phyloP scores from a whole-genome alignment of 2,329 filamentous ascomycete species.

The Pyricularia sp. region DNA sequence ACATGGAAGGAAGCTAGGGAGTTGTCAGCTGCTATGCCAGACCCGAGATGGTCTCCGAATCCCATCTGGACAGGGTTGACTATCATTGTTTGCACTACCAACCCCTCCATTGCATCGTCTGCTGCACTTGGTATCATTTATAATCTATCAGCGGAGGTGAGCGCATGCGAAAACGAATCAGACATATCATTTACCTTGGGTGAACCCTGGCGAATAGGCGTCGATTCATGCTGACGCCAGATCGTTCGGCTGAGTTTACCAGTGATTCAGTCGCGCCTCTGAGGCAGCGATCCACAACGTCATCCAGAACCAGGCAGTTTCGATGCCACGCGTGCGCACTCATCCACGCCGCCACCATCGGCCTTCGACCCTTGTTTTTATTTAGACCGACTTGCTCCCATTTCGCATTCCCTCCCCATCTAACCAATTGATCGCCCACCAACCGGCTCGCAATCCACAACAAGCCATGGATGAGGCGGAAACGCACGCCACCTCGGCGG shows the following conservation, averaged over 20 bases:
- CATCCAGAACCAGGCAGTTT: background rate
- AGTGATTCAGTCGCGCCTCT: background rate
- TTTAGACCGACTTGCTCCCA: background rate
- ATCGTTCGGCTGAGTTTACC: background rate
- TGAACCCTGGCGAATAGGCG: background rate
- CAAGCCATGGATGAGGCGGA: constrained; percentile 22
- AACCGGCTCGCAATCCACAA: background rate
- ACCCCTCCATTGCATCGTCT: background rate
- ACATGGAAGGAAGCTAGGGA: background rate
- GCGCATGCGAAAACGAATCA: background rate
- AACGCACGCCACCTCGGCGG: constrained; percentile 12
- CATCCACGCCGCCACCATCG: background rate
- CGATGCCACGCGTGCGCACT: background rate
- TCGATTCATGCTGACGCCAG: background rate
- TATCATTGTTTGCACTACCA: background rate
- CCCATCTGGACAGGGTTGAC: background rate
- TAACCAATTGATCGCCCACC: background rate
- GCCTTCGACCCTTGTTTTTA: background rate
- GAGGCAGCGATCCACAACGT: constrained; percentile 1
- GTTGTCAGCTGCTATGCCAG: background rate
- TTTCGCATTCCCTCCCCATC: background rate
- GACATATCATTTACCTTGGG: too few species aligned
- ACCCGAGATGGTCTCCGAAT: background rate
- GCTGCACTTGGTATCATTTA: background rate
- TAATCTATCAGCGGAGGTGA: background rate